Evolutionary conservation across 495 filamentous ascomycete genomes (phyloP), one percentile per base, ranked within the genome.

Genomic region (Cairneyella variabilis): DNA sequence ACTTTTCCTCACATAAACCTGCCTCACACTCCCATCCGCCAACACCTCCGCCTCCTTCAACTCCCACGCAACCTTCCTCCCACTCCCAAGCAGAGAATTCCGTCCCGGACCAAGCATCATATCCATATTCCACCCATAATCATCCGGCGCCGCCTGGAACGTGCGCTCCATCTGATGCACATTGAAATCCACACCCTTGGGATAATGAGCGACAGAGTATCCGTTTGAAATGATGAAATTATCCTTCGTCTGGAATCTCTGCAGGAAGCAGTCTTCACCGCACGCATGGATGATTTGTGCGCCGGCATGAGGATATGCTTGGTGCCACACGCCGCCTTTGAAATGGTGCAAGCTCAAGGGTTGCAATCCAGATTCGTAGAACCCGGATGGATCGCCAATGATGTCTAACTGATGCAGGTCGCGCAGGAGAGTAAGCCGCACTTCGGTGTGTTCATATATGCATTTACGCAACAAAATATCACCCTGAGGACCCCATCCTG

Each of bases 61-160:
- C 47, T 80, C 77, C 76, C 76, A 80, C 20, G 71, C 67, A 2
- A 75, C 71, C 66, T 80, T 80, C 37, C 72, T 64, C 0, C 76
- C 77, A 3, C 71, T 77, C 62, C 66, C 64, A 37, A 71, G 57
- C 38, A 80, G 67, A 26, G 66, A 67, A 21, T 60, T 63, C 16
- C 77, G 66, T 54, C 75, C 75, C 10, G 77, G 77, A 6, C 76
- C 76, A 20, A 75, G 62, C 41, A 68, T 69, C 51, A 75, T 77
- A 54, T 80, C 77, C 25, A 78, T 38, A 61, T 79, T 76, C 52
- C 73, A 76, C 27, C 76, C 76, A 56, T 71, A 53, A 40, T 64
- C 61, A 20, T 60, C 51, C 18, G 61, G 61, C 3, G 53, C 50
- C 0, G 61, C 2, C 16, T 6, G 16, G 39, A 64, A 64, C 18